Percentiles rank a stretch among this genome's conserved stretches.
Evolutionary conservation across 2,329 filamentous ascomycete genomes (phyloP).

Genomic region (Microdochium bolleyi): DNA sequence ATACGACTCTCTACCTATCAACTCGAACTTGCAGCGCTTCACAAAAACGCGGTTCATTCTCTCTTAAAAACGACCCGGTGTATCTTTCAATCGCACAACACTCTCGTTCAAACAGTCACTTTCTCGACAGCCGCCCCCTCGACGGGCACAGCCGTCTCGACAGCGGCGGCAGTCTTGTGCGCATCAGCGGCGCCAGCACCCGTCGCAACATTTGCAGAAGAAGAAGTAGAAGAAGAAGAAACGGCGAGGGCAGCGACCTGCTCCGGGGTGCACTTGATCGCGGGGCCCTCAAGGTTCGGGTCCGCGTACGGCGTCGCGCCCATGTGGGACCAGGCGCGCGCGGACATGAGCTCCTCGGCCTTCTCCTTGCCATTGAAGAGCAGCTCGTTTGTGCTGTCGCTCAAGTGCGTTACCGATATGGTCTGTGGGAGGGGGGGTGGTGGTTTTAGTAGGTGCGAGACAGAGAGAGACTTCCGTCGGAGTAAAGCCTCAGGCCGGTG

Average conservation of each 20-base stretch:
- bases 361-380: conserved; percentile 31
- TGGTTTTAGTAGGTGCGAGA: background rate
- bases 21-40: no score
- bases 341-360: conserved; percentile 34
- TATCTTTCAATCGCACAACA: no score
- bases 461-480: background rate
- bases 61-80: no score
- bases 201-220: background rate
- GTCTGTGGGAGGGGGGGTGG: conserved; percentile 23
- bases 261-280: background rate
- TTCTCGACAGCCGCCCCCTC: no score
- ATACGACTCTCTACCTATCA: no score
- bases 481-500: background rate
- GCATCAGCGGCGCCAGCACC: no score
- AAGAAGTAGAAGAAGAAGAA: background rate
- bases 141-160: background rate
- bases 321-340: conserved; percentile 31
- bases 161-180: background rate
- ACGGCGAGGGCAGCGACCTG: background rate
- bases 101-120: no score
- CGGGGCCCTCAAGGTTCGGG: conserved; percentile 3
- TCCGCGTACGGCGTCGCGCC: conserved; percentile 37
- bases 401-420: conserved; percentile 33
- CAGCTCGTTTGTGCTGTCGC: conserved; percentile 33
- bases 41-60: no score